Conservation (phyloP, 2,329 filamentous ascomycete species). For the Aureobasidium sp. region DNA sequence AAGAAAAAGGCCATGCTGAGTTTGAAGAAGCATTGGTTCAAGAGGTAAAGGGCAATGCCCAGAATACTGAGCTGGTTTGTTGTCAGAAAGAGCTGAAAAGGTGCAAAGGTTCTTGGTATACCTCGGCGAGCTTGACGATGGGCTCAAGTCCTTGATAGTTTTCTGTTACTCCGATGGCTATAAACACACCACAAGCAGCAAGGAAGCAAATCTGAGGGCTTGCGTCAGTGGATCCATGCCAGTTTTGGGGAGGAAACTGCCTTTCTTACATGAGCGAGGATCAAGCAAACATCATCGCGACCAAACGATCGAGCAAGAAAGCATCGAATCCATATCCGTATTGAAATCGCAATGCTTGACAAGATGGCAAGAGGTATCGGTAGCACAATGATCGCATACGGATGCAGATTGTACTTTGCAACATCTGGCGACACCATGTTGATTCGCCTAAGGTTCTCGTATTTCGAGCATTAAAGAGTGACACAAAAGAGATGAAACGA, state of each 20-base stretch:
- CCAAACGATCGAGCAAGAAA: background rate
- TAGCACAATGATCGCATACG: background rate
- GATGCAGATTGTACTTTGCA: slow-evolving; percentile 3
- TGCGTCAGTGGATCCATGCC: background rate
- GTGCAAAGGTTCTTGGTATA: background rate
- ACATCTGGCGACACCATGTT: slow-evolving; percentile 11
- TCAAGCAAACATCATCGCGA: slow-evolving; percentile 1
- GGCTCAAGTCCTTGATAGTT: slow-evolving; percentile 10
- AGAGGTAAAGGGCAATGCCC: slow-evolving; percentile 10
- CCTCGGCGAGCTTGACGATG: background rate
- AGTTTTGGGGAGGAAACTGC: too few species aligned
- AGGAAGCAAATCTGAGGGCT: slow-evolving; percentile 14
- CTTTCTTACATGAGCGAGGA: background rate
- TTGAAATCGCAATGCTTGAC: background rate
- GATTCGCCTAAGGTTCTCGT: background rate
- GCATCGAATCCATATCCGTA: slow-evolving; percentile 7
- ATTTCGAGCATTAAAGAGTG: background rate
- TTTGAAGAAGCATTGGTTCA: slow-evolving; percentile 17
- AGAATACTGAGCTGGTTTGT: background rate
- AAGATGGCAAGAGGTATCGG: background rate
- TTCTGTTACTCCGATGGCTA: slow-evolving; percentile 11
- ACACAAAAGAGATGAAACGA: background rate
- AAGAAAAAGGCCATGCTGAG: slow-evolving; percentile 17
- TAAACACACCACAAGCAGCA: slow-evolving; percentile 7
- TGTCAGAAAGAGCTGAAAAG: too few species aligned